Percentiles rank a stretch among this genome's conserved stretches.
phyloP scores from a whole-genome alignment of 2,329 filamentous ascomycete genomes.

The Orbilia ellipsospora region DNA sequence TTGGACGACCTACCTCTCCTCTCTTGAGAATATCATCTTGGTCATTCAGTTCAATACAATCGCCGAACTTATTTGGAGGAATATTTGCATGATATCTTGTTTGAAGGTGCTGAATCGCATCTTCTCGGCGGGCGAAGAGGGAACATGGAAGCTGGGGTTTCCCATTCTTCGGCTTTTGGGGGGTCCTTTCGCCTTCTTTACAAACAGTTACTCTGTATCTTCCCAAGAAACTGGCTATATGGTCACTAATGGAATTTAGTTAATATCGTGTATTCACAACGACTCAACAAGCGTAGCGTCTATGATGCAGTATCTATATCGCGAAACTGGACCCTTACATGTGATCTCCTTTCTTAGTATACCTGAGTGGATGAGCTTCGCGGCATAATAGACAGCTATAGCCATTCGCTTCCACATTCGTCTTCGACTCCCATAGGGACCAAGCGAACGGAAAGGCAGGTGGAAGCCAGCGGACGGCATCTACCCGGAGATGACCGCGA shows the following conservation, averaged over 20 bases:
- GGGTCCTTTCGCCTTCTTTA: background rate
- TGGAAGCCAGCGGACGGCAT: slow-evolving; percentile 19
- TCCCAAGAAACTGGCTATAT: slow-evolving; percentile 16
- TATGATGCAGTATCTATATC: too few relatives aligned
- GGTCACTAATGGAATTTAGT: slow-evolving; percentile 11
- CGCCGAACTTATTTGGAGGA: background rate
- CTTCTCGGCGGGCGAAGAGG: slow-evolving; percentile 10
- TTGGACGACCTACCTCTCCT: slow-evolving; percentile 12
- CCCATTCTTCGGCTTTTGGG: background rate
- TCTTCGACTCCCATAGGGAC: slow-evolving; percentile 19
- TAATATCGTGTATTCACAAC: background rate
- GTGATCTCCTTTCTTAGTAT: slow-evolving; percentile 16
- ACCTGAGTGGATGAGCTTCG: background rate
- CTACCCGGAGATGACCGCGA: background rate
- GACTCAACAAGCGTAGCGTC: background rate
- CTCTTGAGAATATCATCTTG: slow-evolving; percentile 15
- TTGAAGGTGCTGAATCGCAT: background rate
- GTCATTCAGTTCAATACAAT: slow-evolving; percentile 4
- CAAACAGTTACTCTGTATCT: slow-evolving; percentile 19
- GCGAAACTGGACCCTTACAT: slow-evolving; percentile 5
- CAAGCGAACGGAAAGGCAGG: slow-evolving; percentile 25
- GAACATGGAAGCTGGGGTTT: background rate
- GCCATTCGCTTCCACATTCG: background rate
- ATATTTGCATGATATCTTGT: background rate
- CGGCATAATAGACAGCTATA: slow-evolving; percentile 2